These are phyloP conservation scores for Mediolabrus comicus DNA, from an alignment of 108 stramenopile genomes.

Conservation along the genomic window DNA sequence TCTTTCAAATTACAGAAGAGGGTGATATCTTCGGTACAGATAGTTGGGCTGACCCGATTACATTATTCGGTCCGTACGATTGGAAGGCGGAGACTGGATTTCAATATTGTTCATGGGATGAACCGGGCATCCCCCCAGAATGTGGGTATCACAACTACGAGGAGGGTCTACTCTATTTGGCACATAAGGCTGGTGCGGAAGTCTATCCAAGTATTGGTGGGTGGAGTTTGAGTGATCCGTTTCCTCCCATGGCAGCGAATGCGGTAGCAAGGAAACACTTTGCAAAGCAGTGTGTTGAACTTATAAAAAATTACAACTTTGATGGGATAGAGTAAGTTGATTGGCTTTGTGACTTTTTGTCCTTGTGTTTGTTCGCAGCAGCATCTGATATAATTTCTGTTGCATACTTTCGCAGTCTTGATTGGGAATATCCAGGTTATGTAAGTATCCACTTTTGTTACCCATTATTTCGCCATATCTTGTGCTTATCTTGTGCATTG, in stretches of 20 bases:
- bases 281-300: conserved; percentile 11
- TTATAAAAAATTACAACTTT: conserved; percentile 28
- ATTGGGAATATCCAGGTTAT: conserved; percentile 13
- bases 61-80: conserved; percentile 20
- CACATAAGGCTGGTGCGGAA: conserved; percentile 24
- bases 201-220: conserved; percentile 29
- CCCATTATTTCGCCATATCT: too few species aligned
- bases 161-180: conserved; percentile 18
- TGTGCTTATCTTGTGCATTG: too few species aligned
- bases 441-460: too few species aligned
- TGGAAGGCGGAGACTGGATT: conserved; percentile 14
- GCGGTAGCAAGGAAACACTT: conserved; percentile 5
- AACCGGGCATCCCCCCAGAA: conserved; percentile 1
- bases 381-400: not conserved
- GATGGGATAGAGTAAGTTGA: conserved; percentile 17
- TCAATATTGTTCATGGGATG: conserved; percentile 20
- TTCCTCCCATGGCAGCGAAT: conserved; percentile 36
- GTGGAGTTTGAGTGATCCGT: conserved; percentile 30
- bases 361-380: not conserved
- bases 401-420: not conserved
- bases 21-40: conserved; percentile 32
- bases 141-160: conserved; percentile 14
- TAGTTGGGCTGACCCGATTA: conserved; percentile 32
- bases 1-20: conserved; percentile 24
- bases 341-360: not conserved